phyloP scores from a whole-genome alignment of 306 rosid species.

The Corylus americana region DNA sequence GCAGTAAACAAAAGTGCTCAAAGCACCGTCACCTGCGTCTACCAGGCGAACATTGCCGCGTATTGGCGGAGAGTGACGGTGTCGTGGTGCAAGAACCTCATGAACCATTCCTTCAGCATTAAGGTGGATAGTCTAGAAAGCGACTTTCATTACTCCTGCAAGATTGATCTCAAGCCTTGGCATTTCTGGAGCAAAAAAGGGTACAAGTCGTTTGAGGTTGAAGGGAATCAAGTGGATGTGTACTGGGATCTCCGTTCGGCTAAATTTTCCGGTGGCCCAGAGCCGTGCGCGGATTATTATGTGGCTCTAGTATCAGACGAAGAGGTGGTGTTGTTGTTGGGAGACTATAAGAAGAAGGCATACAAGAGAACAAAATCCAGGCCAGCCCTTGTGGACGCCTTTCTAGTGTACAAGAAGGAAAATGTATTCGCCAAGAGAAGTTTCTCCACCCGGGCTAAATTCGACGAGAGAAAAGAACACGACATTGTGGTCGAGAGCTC shows the following conservation, averaged over 20 bases:
- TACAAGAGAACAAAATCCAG: slow-evolving; percentile 79
- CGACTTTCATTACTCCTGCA: slow-evolving; percentile 55
- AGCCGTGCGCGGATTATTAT: slow-evolving; percentile 68
- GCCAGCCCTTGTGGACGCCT: slow-evolving; percentile 48
- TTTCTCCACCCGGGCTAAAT: slow-evolving; percentile 61
- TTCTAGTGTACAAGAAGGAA: slow-evolving; percentile 60
- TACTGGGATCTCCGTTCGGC: slow-evolving; percentile 85
- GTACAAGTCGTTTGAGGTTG: slow-evolving; percentile 60
- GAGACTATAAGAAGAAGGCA: slow-evolving; percentile 83
- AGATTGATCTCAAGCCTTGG: slow-evolving; percentile 84
- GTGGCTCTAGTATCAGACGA: slow-evolving; percentile 66
- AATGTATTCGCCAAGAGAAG: slow-evolving; percentile 79
- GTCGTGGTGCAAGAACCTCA: slow-evolving; percentile 71
- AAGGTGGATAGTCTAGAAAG: slow-evolving; percentile 57
- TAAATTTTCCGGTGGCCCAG: slow-evolving; percentile 59
- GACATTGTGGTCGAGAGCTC: slow-evolving; percentile 88
- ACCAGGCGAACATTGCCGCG: slow-evolving; percentile 57
- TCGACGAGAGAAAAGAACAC: slow-evolving; percentile 61
- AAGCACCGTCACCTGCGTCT: slow-evolving; percentile 76
- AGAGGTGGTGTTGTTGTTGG: slow-evolving; percentile 72
- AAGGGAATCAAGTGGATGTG: slow-evolving; percentile 55
- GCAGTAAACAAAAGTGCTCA: slow-evolving; percentile 56
- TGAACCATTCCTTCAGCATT: slow-evolving; percentile 62
- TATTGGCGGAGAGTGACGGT: slow-evolving; percentile 64
- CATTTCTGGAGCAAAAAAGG: slow-evolving; percentile 85